Percentiles rank a stretch among this genome's conserved stretches.
Evolutionary conservation across 2,329 filamentous ascomycete genomes (phyloP).

Genomic region (Kalaharituber pfeilii): DNA sequence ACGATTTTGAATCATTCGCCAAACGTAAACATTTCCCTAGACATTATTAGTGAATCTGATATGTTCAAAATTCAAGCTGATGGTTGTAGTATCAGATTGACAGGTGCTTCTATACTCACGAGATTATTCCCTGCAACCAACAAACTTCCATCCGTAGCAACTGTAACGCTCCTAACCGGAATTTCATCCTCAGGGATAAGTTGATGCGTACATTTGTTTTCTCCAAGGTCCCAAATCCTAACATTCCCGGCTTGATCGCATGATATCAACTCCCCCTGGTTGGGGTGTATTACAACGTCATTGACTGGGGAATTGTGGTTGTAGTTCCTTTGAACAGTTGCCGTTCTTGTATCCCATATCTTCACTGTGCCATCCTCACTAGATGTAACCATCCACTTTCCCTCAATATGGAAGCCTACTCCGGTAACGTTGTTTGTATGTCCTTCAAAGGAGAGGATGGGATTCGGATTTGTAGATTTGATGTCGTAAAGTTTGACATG

Average conservation of each 20-base stretch:
- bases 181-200: slow-evolving; percentile 93
- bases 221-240: slow-evolving; percentile 85
- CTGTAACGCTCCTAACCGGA: slow-evolving; percentile 81
- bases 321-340: slow-evolving; percentile 81
- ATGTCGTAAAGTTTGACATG: slow-evolving; percentile 91
- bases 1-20: slow-evolving; percentile 71
- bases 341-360: slow-evolving; percentile 85
- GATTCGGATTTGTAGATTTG: slow-evolving; percentile 91
- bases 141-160: slow-evolving; percentile 82
- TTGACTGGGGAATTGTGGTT: slow-evolving; percentile 77
- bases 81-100: not conserved
- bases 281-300: slow-evolving; percentile 98
- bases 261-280: slow-evolving; percentile 94
- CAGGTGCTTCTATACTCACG: slow-evolving; percentile 19
- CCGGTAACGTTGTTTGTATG: slow-evolving; percentile 93
- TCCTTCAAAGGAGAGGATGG: slow-evolving; percentile 83
- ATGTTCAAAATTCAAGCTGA: not conserved
- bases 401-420: slow-evolving; percentile 93
- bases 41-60: slow-evolving; percentile 15
- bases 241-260: slow-evolving; percentile 88
- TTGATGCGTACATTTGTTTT: slow-evolving; percentile 94
- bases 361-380: slow-evolving; percentile 94
- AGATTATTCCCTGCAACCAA: slow-evolving; percentile 86
- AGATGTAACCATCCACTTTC: slow-evolving; percentile 99
- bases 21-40: slow-evolving; percentile 92